Base-by-base conservation (phyloP, 768 basidiomycete species). In the Podaxis pistillaris region DNA sequence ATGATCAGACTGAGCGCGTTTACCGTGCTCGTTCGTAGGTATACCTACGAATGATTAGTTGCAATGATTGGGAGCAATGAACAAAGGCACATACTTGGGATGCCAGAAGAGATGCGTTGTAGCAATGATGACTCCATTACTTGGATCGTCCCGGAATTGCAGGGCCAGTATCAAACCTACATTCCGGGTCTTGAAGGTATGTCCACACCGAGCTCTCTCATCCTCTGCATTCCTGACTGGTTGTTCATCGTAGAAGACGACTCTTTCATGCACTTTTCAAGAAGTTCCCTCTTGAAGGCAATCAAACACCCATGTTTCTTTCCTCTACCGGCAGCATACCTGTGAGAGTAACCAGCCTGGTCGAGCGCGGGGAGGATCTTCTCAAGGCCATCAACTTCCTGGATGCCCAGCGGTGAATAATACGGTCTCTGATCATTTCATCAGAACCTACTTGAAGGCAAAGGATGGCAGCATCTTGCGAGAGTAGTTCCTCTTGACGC, bases 51-150 rank as follows among this genome's bases (percentile, higher is more conserved):
- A 56, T 19, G 79, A 37, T 28, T 68, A 57, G 65, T 68, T 1
- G 60, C 50, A 54, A 46, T 19, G 13, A 56, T 47, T 53, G 37
- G 17, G 22, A 46, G 36, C 28, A 49, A 37, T 53, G 44, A 47
- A 36, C 65, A 3, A 15, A 58, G 4, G 22, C 9, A 77, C 83
- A 62, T 74, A 94, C 87, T 82, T 83, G 4, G 94, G 94, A 74
- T 96, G 94, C 96, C 96, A 98, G 73, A 97, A 98, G 24, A 96
- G 78, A 76, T 98, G 96, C 0, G 95, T 95, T 0, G 96, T 97
- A 2, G 86, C 93, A 13, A 96, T 76, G 44, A 96, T 76, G 37
- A 93, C 73, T 3, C 94, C 93, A 41, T 78, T 74, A 6, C 69
- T 63, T 28, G 75, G 68, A 15, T 78, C 67, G 8, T 73, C 74